Base-by-base conservation (phyloP, 163 green algal genomes). In the Prototheca wickerhamii region DNA sequence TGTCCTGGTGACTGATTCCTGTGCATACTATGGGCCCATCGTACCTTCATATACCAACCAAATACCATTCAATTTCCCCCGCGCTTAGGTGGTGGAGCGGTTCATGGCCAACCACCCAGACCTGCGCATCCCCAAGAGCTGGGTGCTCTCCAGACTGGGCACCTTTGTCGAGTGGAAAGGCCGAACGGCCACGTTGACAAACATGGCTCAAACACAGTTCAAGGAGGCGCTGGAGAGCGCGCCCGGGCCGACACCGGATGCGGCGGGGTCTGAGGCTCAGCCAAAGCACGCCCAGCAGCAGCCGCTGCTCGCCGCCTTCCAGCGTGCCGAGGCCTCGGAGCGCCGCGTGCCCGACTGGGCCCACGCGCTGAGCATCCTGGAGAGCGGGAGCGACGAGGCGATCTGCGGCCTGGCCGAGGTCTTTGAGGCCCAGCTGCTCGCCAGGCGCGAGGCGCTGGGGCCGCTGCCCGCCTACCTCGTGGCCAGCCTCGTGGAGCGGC, bases 71-170 rank as follows among this genome's bases (percentile, higher is more conserved):
- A 49, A n/a, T 35, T 42, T 33, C 4, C 4, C 31, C 25, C 30
- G 3, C 3, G 4, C 21, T 3, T 53, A 69, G 63, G 57, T 74
- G 17, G 23, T 65, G 0, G 64, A 76, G 0, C 51, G 20, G 5
- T 76, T 76, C 52, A 4, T 66, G 17, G 40, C 42, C 12, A 49
- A 57, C 5, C 58, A 76, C 26, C 7, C 37, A 4, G 53, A 20
- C 29, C 51, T 51, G 26, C 65, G 63, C 25, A 65, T 76, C 6
- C 51, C 57, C 25, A 72, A 69, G 31, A 65, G 58, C 25, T 76
- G 70, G 70, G 64, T 72, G 42, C 23, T 30, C 2, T 51, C 64
- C 20, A 37, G 8, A 15, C 37, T 76, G 21, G 58, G 35, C 31
- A 37, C 67, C 6, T 25, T 65, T 0, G 64, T 61, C 8, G 57